Evolutionary conservation across 2,329 filamentous ascomycete species (phyloP).

Genomic region (Arthrinium phaeospermum): DNA sequence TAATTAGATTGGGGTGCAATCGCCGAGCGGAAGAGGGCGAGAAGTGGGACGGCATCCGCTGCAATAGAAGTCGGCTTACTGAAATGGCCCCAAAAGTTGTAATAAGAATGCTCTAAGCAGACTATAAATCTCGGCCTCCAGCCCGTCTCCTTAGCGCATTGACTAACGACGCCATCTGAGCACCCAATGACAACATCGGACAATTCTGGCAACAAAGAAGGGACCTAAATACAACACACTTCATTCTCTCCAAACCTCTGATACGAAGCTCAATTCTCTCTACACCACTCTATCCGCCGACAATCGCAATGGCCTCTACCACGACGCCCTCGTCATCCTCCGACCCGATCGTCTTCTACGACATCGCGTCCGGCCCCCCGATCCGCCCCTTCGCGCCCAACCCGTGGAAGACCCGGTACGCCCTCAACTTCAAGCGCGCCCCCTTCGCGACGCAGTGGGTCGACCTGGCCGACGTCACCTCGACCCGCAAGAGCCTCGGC

Average conservation of each 20-base stretch:
- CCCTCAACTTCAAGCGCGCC: conserved; percentile 49
- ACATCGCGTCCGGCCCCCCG: conserved; percentile 46
- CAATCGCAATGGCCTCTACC: not conserved
- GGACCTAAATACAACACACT: too few species aligned
- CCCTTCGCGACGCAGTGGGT: conserved; percentile 53
- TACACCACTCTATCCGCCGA: not conserved
- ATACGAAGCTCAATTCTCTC: not conserved
- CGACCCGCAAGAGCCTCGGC: conserved; percentile 52
- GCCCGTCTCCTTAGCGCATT: not conserved
- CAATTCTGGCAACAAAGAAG: not conserved
- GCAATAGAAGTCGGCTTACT: not conserved
- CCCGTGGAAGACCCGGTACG: conserved; percentile 41
- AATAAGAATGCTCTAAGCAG: too few species aligned
- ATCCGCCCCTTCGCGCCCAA: conserved; percentile 37
- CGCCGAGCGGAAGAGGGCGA: not conserved
- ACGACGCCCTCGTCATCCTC: conserved; percentile 20
- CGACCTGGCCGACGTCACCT: conserved; percentile 55
- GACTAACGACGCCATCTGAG: not conserved
- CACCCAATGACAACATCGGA: not conserved
- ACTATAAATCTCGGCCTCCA: not conserved
- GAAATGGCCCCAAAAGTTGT: too few species aligned
- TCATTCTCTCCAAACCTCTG: not conserved
- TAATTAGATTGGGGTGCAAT: not conserved
- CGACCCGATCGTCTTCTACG: conserved; percentile 45
- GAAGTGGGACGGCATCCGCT: not conserved